Base-by-base conservation (phyloP, 208 protist genomes). In the Phytomonas sp. region DNA sequence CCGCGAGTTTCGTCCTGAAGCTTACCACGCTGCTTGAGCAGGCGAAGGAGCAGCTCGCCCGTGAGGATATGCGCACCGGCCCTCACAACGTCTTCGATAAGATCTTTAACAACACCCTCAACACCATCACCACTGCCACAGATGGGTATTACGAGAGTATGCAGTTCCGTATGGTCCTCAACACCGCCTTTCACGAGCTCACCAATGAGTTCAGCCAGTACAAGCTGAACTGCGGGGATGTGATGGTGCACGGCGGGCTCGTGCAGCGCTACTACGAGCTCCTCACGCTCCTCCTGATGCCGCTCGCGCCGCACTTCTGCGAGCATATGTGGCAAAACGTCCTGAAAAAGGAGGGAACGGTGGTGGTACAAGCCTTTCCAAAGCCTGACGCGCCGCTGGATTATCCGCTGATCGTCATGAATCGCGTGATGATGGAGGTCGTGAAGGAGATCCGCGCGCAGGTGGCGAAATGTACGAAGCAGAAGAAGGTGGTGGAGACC, bases 281-380 rank as follows among this genome's bases (percentile, higher is more conserved):
- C 36, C 84, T 97, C 66, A 84, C 96, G 23, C 76, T 99, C 17
- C 77, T 99, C 33, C 60, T 99, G 28, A 78, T 91, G 62, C 99
- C 99, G n/a, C 91, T 99, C 61, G 91, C 87, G 30, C 98, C 98
- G 46, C 98, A 99, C 89, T 94, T 92, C 37, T 74, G 87, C 59
- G 98, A 99, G 77, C 77, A 99, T 67, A 78, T 99, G 60, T 99
- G 98, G 97, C 75, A 72, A 40, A 76, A 85, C 29, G 60, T 98
- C 17, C 79, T 98, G 7, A 70, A 80, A 15, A 77, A 95, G 28
- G 72, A 67, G 26, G 81, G 78, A 43, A 87, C 75, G 62, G 83
- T 94, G 29, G 75, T 95, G 29, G 71, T 75, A 28, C 78, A 85
- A 68, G 62, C 43, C 59, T 93, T 91, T 71, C 91, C 88, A 30